A percentile compares a stretch with the other conserved stretches of the same genome.
phyloP scores from a whole-genome alignment of 805 yeast genomes.

The Candida pseudofarinosa region DNA sequence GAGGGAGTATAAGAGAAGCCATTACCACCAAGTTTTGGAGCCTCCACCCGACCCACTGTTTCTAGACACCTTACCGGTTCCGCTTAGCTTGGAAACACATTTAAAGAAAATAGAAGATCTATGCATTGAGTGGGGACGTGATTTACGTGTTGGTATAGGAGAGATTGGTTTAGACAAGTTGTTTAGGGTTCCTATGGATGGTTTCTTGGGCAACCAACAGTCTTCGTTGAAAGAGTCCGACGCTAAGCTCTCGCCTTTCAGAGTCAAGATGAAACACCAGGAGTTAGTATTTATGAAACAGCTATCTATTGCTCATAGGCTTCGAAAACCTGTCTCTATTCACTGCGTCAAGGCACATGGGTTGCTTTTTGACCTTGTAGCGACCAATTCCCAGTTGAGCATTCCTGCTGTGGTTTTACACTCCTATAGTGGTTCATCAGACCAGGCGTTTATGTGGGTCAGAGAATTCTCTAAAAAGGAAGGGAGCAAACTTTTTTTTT shows the following conservation, averaged over 20 bases:
- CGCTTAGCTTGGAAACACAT: constrained; percentile 41
- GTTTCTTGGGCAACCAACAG: constrained; percentile 43
- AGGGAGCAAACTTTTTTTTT: constrained; percentile 38
- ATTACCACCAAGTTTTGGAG: constrained; percentile 52
- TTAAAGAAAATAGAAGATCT: constrained; percentile 24
- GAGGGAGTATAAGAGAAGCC: constrained; percentile 38
- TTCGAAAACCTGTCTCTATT: constrained; percentile 55
- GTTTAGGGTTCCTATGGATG: constrained; percentile 61
- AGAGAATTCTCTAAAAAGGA: constrained; percentile 21
- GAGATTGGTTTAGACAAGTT: constrained; percentile 88
- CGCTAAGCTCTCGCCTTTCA: constrained; percentile 35
- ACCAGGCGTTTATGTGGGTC: constrained; percentile 54
- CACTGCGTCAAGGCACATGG: constrained; percentile 88
- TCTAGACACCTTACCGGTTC: constrained; percentile 55
- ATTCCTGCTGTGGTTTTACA: constrained; percentile 60
- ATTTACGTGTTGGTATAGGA: constrained; percentile 51
- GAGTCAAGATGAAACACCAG: constrained; percentile 69
- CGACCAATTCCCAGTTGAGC: constrained; percentile 9
- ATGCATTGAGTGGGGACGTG: constrained; percentile 7
- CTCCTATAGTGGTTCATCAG: constrained; percentile 81
- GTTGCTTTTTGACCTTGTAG: constrained; percentile 43
- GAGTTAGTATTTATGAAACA: constrained; percentile 45
- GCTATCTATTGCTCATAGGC: constrained; percentile 49
- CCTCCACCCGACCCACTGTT: constrained; percentile 37
- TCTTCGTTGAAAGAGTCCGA: constrained; percentile 6